Evolutionary conservation across 176 grass and related monocot genomes (phyloP), one percentile per base, ranked within the genome.

Genomic region (Luzula sylvatica): DNA sequence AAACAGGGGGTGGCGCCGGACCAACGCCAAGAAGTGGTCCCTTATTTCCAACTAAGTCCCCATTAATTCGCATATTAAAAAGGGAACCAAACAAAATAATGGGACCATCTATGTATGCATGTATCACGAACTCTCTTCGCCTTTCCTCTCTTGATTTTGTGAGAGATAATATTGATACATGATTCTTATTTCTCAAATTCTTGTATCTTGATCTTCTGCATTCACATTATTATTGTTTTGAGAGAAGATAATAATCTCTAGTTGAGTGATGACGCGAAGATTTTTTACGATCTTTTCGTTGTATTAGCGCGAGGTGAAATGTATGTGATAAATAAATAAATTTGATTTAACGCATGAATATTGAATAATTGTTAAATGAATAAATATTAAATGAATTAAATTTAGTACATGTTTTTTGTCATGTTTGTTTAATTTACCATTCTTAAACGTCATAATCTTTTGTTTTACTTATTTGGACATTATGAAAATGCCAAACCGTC

Each of bases 31-130:
- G 53, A 46, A 45, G 63, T 83, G 85, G 92, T 98, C 85, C 92
- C 56, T 26, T 20, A 23, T 79, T 80, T 80, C 75, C 81, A 86
- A 69, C 92, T 83, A 86, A 83, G 82, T 77, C 65, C n/a, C 81
- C 83, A 98, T 90, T 90, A 80, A 89, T 78, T 86, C 63, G 64
- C 51, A 38, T 51, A 57, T 50, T 50, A 39, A 52, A 58, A 89
- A 65, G 59, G 77, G 84, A 74, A 73, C 89, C 83, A 81, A 7
- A 50, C 53, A 60, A 64, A 51, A 56, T 42, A 46, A 54, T 72
- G 80, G 86, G 68, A 12, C 69, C 87, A 71, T 69, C 26, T 49
- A 53, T 75, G 52, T 78, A 35, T 35, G 30, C 9, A 35, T 35
- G 30, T 35, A 35, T n/a, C 43, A 29, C 14, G 23, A 22, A 44